phyloP scores from a whole-genome alignment of 257 asterid genomes.

The Plectranthus barbatus region DNA sequence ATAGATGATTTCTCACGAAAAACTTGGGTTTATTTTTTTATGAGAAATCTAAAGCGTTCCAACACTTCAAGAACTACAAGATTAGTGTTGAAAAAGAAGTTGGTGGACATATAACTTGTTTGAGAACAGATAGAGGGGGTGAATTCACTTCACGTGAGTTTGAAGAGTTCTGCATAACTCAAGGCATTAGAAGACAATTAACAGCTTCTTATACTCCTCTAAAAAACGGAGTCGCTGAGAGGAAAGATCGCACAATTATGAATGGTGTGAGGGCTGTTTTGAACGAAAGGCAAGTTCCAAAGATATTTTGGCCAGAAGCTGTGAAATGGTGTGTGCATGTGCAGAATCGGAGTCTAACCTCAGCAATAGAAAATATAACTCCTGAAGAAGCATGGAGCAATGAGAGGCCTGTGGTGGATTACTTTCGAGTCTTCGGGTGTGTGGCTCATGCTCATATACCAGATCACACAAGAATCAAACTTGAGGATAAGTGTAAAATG shows the following conservation, averaged over 20 bases:
- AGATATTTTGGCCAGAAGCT: neutral
- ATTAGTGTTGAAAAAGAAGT: no score
- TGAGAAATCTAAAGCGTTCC: no score
- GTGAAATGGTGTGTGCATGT: no score
- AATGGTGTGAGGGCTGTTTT: neutral
- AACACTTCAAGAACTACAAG: no score
- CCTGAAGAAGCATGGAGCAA: constrained; percentile 6
- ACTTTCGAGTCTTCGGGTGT: neutral
- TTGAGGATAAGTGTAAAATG: neutral
- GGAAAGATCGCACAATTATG: neutral
- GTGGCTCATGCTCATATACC: neutral
- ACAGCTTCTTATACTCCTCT: neutral
- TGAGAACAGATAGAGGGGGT: no score
- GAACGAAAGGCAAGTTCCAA: neutral
- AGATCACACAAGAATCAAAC: neutral
- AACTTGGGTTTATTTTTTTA: no score
- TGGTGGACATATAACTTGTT: no score
- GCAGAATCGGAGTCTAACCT: neutral
- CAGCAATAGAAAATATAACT: neutral
- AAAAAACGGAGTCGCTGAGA: neutral
- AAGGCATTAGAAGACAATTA: no score
- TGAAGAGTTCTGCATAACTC: no score
- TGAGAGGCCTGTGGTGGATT: neutral
- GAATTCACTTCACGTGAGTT: no score
- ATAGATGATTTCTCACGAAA: no score